A percentile compares a stretch with the other conserved stretches of the same genome.
Evolutionary conservation across 164 flowering plant genomes (phyloP).

Genomic region (Malania oleifera): DNA sequence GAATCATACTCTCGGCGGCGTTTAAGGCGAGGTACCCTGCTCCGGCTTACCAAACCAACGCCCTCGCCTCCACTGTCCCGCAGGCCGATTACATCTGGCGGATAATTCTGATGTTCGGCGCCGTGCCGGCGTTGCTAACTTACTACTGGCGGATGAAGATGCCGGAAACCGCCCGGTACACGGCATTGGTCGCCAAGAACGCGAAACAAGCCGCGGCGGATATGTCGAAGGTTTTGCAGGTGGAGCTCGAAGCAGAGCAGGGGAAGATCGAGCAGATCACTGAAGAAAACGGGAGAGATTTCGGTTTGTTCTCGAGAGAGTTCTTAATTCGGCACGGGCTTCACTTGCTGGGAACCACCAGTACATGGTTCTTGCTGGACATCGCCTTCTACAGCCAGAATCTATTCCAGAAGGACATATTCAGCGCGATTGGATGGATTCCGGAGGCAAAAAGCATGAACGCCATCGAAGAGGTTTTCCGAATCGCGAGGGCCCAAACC

Average conservation of each 20-base stretch:
- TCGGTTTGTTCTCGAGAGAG: slow-evolving; percentile 34
- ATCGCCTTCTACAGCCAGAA: slow-evolving; percentile 42
- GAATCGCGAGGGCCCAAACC: slow-evolving; percentile 36
- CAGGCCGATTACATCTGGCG: slow-evolving; percentile 45
- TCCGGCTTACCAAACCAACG: slow-evolving; percentile 11
- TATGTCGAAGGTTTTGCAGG: slow-evolving; percentile 45
- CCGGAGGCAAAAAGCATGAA: slow-evolving; percentile 31
- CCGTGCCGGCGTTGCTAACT: slow-evolving; percentile 45
- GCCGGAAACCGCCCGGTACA: slow-evolving; percentile 69
- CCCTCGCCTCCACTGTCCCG: slow-evolving; percentile 22
- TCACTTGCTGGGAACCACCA: slow-evolving; percentile 33
- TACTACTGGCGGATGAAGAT: slow-evolving; percentile 70
- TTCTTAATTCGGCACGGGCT: slow-evolving; percentile 39
- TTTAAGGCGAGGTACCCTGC: slow-evolving; percentile 9
- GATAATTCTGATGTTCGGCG: slow-evolving; percentile 39
- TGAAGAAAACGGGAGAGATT: slow-evolving; percentile 5
- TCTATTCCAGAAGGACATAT: slow-evolving; percentile 45
- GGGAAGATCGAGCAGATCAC: slow-evolving; percentile 12
- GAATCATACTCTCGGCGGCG: slow-evolving; percentile 15
- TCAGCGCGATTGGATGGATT: slow-evolving; percentile 37
- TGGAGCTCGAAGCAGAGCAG: slow-evolving; percentile 28
- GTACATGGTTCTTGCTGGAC: slow-evolving; percentile 38
- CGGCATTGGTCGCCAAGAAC: slow-evolving; percentile 54
- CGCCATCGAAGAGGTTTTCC: slow-evolving; percentile 31
- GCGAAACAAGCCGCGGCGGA: slow-evolving; percentile 47